A percentile compares a stretch with the other conserved stretches of the same genome.
Evolutionary conservation across 352 stramenopile genomes (phyloP).

Genomic region (Thraustotheca clavata): DNA sequence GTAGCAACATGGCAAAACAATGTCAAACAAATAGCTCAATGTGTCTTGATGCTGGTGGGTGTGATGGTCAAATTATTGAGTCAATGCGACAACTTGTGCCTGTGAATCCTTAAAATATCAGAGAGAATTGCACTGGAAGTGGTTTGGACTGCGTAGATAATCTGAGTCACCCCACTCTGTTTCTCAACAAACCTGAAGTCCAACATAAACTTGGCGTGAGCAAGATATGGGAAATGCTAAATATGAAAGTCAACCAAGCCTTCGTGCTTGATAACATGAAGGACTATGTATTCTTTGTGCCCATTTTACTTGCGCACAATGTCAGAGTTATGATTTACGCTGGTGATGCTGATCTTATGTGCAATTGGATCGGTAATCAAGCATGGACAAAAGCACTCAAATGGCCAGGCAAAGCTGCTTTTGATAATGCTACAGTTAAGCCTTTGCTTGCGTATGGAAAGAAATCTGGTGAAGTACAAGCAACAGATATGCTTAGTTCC

Average conservation of each 20-base stretch:
- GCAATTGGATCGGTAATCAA: slow-evolving; percentile 95
- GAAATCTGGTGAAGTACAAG: slow-evolving; percentile 23
- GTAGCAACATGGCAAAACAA: slow-evolving; percentile 29
- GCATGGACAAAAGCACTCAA: slow-evolving; percentile 90
- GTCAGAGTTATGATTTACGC: slow-evolving; percentile 91
- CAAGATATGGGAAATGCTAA: slow-evolving; percentile 28
- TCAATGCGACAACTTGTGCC: slow-evolving; percentile 23
- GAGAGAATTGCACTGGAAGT: slow-evolving; percentile 10
- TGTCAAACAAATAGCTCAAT: slow-evolving; percentile 39
- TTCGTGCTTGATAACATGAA: slow-evolving; percentile 82
- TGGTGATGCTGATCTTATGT: slow-evolving; percentile 95
- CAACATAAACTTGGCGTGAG: slow-evolving; percentile 9
- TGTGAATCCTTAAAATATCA: slow-evolving; percentile 14
- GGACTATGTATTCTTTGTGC: slow-evolving; percentile 24
- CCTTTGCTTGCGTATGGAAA: slow-evolving; percentile 24
- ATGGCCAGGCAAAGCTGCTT: slow-evolving; percentile 85
- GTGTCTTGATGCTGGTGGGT: slow-evolving; percentile 38
- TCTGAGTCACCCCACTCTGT: not conserved
- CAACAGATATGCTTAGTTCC: slow-evolving; percentile 35
- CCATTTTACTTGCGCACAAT: slow-evolving; percentile 73
- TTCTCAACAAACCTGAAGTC: slow-evolving; percentile 8
- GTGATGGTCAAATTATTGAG: slow-evolving; percentile 31
- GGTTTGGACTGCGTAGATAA: slow-evolving; percentile 1
- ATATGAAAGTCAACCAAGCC: slow-evolving; percentile 86
- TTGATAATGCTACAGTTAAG: slow-evolving; percentile 48